These are phyloP conservation scores for Neospora caninum DNA, from an alignment of 169 alveolate species.

Conservation along the genomic window DNA sequence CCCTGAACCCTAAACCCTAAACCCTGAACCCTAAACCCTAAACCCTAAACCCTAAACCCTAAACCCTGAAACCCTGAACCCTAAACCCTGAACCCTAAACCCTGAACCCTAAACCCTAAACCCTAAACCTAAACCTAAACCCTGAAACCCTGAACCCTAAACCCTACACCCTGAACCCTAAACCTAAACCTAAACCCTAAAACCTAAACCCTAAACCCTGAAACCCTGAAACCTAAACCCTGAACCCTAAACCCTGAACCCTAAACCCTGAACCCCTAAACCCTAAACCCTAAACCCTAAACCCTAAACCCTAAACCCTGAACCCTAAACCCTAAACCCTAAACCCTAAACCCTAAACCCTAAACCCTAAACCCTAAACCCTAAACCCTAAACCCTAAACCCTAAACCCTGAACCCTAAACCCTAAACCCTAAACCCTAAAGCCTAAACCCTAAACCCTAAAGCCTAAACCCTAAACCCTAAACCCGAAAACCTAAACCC, in stretches of 20 bases:
- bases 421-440: no score
- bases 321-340: constrained; percentile 52
- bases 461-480: no score
- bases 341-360: neutral
- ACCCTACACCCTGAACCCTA: no score
- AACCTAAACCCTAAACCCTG: neutral
- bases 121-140: neutral
- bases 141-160: no score
- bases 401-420: no score
- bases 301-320: constrained; percentile 26
- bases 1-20: neutral
- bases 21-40: neutral
- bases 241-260: neutral
- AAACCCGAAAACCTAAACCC: no score
- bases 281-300: neutral
- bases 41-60: neutral
- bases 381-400: no score
- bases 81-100: constrained; percentile 4
- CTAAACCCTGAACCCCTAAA: neutral
- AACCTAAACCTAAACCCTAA: neutral
- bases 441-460: no score
- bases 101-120: constrained; percentile 4
- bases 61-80: neutral
- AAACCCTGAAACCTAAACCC: constrained; percentile 17
- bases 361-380: neutral